These are phyloP conservation scores for Cladosporium sp. DNA, from an alignment of 2,329 filamentous ascomycete species.

Conservation along the genomic window DNA sequence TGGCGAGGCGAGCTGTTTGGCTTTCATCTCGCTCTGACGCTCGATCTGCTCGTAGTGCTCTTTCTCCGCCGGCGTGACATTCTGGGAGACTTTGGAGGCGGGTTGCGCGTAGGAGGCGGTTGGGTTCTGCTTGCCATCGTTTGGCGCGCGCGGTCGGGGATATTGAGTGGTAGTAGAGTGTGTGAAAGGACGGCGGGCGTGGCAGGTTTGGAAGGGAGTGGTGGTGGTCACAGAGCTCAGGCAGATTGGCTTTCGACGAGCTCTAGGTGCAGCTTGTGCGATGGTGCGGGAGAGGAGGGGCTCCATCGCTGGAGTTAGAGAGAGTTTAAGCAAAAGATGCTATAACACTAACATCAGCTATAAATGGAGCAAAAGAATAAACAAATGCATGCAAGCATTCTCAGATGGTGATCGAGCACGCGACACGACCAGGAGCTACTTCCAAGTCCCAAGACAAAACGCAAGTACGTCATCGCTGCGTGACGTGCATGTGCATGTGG, in stretches of 20 bases:
- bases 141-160: conserved; percentile 17
- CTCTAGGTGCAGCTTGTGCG: conserved; percentile 27
- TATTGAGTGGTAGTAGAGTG: background rate
- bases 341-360: background rate
- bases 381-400: background rate
- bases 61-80: conserved; percentile 44
- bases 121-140: conserved; percentile 12
- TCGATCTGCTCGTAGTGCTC: conserved; percentile 46
- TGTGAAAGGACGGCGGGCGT: background rate
- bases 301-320: conserved; percentile 25
- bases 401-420: background rate
- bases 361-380: background rate
- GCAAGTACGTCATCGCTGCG: background rate
- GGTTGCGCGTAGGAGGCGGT: conserved; percentile 38
- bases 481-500: background rate
- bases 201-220: background rate
- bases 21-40: conserved; percentile 41
- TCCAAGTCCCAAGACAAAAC: background rate
- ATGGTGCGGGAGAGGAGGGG: conserved; percentile 31
- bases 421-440: background rate
- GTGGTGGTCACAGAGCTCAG: background rate
- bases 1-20: conserved; percentile 61
- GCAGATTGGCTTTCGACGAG: conserved; percentile 13
- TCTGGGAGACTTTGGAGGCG: conserved; percentile 19
- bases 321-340: background rate